Base-by-base conservation (phyloP, 106 monocot genomes). In the Gastrodia elata region DNA sequence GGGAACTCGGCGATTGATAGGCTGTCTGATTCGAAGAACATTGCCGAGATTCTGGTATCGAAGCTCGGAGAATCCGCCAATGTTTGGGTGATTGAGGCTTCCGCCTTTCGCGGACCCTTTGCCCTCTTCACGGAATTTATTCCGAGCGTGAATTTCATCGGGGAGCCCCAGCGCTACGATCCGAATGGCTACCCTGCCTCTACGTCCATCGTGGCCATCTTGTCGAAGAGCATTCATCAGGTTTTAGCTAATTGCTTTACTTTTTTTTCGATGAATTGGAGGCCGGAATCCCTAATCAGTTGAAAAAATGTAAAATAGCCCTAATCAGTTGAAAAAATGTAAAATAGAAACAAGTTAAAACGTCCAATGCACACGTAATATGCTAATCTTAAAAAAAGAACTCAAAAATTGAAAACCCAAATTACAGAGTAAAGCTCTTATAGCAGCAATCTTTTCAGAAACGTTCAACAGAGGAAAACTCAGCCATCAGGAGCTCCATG, bases 11-110 rank as follows among this genome's bases (percentile, higher is more conserved):
- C 81, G 38, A 80, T 97, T 71, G 90, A 97, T 58, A 75, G 84
- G 86, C 76, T 97, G 8, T 97, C 96, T n/a, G 87, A 90, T 46
- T 55, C 87, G 40, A 49, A 39, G 71, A 73, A 75, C 76, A 74
- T 97, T 14, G 83, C 86, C 18, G 70, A 76, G 18, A 28, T 86
- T 61, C 78, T 96, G 32, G 86, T 83, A 22, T 72, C 84, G 30
- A 97, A 97, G 80, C 74, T 97, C 20, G 83, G 87, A 1, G 65
- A 20, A 26, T 67, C 68, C 10, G 71, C 61, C 64, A 89, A 91
- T 67, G 84, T 78, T 0, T 97, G 92, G 96, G 86, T 97, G 68
- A 68, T 97, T 35, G 86, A 83, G n/a, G 87, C 96, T 10, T 78
- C 92, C 40, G 73, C 82, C 34, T 92, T 86, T 75, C 75, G 61